Conservation (phyloP, 2,329 filamentous ascomycete genomes). For the Nigrospora osmanthi region DNA sequence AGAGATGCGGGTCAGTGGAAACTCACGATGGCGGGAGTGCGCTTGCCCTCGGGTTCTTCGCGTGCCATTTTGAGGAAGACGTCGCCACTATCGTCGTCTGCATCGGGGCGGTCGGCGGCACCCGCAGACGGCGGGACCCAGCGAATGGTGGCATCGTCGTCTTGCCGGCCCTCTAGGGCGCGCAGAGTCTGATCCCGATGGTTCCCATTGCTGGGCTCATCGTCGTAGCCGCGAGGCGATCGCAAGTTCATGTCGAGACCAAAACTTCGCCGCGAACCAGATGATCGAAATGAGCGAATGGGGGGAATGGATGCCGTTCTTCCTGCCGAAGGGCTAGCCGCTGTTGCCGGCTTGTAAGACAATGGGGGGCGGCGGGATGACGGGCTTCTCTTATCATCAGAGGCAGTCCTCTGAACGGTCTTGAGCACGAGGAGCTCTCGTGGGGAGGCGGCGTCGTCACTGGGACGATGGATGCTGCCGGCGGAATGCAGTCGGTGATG, state of each 20-base stretch:
- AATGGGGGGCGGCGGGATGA: slow-evolving; percentile 37
- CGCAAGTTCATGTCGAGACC: slow-evolving; percentile 43
- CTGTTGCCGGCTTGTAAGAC: slow-evolving; percentile 38
- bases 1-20: neutral
- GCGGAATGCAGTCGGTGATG: slow-evolving; percentile 8
- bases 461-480: slow-evolving; percentile 11
- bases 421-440: slow-evolving; percentile 40
- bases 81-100: slow-evolving; percentile 48
- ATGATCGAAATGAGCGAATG: slow-evolving; percentile 49
- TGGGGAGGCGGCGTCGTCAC: slow-evolving; percentile 29
- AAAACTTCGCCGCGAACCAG: slow-evolving; percentile 47
- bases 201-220: slow-evolving; percentile 32
- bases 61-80: slow-evolving; percentile 52
- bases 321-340: slow-evolving; percentile 15
- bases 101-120: slow-evolving; percentile 10
- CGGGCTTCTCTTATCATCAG: slow-evolving; percentile 40
- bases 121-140: slow-evolving; percentile 27
- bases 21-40: slow-evolving; percentile 39
- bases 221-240: slow-evolving; percentile 34
- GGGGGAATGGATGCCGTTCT: slow-evolving; percentile 35
- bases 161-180: slow-evolving; percentile 38
- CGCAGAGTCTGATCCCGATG: slow-evolving; percentile 42
- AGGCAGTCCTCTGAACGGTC: slow-evolving; percentile 29
- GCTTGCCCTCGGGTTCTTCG: slow-evolving; percentile 30
- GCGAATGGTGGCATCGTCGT: slow-evolving; percentile 21